Evolutionary conservation across 2,329 filamentous ascomycete genomes (phyloP).

Genomic region (Aspergillus sp.): DNA sequence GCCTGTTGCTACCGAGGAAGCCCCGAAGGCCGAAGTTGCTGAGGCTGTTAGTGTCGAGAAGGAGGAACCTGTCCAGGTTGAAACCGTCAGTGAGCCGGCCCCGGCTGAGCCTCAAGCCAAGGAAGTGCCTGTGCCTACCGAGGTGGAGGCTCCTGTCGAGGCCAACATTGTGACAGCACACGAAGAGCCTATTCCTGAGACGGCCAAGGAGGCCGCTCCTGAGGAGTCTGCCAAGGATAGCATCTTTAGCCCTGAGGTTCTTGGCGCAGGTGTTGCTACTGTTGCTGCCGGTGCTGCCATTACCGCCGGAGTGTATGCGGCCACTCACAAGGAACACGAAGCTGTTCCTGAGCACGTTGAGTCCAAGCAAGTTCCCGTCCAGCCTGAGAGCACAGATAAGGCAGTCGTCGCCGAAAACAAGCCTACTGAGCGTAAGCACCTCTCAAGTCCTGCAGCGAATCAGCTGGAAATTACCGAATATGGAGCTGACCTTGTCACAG

Average conservation of each 20-base stretch:
- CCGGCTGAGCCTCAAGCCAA: not conserved
- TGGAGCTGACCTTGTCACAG: constrained; percentile 34
- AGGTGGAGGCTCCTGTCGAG: constrained; percentile 1
- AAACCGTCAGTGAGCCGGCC: not conserved
- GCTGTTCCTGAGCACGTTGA: constrained; percentile 15
- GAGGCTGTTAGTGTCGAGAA: constrained; percentile 9
- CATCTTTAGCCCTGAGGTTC: constrained; percentile 24
- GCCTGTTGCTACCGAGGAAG: constrained; percentile 1
- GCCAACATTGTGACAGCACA: not conserved
- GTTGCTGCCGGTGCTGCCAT: constrained; percentile 28
- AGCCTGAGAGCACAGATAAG: constrained; percentile 20
- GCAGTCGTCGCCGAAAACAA: constrained; percentile 17
- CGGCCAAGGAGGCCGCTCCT: constrained; percentile 11
- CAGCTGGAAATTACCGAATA: constrained; percentile 32
- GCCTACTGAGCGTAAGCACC: constrained; percentile 26
- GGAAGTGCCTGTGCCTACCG: not conserved
- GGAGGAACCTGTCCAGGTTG: constrained; percentile 3
- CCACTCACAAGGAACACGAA: constrained; percentile 23
- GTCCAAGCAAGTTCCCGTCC: constrained; percentile 11
- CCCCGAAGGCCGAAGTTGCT: constrained; percentile 6
- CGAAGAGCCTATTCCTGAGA: constrained; percentile 9
- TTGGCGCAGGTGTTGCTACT: constrained; percentile 30
- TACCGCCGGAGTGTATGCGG: constrained; percentile 24
- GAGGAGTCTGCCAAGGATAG: constrained; percentile 21
- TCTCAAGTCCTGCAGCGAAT: constrained; percentile 16